phyloP scores from a whole-genome alignment of 805 yeast genomes.

The Yarrowia sp. region DNA sequence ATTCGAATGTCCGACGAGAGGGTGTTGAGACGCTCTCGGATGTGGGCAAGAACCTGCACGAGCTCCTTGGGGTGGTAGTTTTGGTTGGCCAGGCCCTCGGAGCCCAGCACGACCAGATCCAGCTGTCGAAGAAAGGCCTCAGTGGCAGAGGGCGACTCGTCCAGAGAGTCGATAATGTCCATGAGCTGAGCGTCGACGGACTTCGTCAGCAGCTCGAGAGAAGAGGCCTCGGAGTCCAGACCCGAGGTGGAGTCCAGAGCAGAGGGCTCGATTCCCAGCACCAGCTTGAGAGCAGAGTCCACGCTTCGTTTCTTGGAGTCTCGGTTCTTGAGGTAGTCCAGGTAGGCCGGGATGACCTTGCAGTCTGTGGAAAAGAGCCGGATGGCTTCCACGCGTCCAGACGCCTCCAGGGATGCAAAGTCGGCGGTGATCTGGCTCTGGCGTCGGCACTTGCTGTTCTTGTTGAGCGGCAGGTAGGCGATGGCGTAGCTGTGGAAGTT shows the following conservation, averaged over 20 bases:
- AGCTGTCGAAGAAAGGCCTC: conserved; percentile 26
- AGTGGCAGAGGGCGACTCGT: conserved; percentile 17
- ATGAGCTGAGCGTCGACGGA: conserved; percentile 29
- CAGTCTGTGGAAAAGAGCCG: conserved; percentile 33
- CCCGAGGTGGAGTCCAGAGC: conserved; percentile 16
- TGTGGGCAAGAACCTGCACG: conserved; percentile 14
- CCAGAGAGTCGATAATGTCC: conserved; percentile 30
- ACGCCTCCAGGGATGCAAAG: conserved; percentile 33
- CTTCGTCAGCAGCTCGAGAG: conserved; percentile 14
- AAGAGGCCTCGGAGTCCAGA: conserved; percentile 19
- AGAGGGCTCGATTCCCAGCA: conserved; percentile 29
- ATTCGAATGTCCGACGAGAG: conserved; percentile 5
- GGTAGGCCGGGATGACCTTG: conserved; percentile 34
- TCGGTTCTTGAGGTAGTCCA: conserved; percentile 22
- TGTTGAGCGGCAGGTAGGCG: conserved; percentile 32
- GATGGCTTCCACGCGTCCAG: conserved; percentile 31
- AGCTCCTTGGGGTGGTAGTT: conserved; percentile 37
- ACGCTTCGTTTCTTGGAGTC: conserved; percentile 32
- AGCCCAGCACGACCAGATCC: conserved; percentile 33
- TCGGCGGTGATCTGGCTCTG: conserved; percentile 30
- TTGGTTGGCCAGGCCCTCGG: conserved; percentile 35
- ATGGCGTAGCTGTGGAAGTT: conserved; percentile 34
- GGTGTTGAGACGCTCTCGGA: conserved; percentile 17
- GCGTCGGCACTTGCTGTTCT: conserved; percentile 30
- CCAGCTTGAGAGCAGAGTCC: conserved; percentile 28